Evolutionary conservation across 345 rosid species (phyloP), one percentile per base, ranked within the genome.

Genomic region (Sisymbrium irio): DNA sequence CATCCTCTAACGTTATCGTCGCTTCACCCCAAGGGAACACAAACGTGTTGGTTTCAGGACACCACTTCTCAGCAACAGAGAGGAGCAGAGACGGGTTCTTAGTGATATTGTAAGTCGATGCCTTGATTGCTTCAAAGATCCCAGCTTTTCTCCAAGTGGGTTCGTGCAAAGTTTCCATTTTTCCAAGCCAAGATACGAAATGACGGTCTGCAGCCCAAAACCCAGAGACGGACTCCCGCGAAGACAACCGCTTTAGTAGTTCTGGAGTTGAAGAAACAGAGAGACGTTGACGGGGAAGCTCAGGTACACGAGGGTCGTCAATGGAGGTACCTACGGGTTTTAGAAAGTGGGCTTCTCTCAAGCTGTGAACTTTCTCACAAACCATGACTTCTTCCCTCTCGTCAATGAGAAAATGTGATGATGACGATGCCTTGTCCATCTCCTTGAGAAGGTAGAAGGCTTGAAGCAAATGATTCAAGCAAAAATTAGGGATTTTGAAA

Each of bases 1-100:
- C 68, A 71, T 86, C 86, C 36, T 88, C 88, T 4, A 85, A 71
- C 0, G 91, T 83, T 13, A 87, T 6, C 0, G 88, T 81, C 6
- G 83, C 88, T 73, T 85, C 91, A 30, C 88, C 89, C 85, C 86
- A 85, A 2, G 88, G 81, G 17, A 86, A 86, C 6, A 86, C 45
- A 51, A 85, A 85, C 0, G 86, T 51, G 25, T 83, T 85, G 6
- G 87, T 85, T 8, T 77, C 73, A 10, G 82, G 79, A 44, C 82
- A 78, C 85, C 94, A 88, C 42, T 64, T 82, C 73, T 82, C 62
- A 6, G 83, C 82, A 45, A 86, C 6, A n/a, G 64, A 79, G 46
- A 82, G 18, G 51, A 88, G 22, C 65, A 85, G 41, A 12, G 71
- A 36, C 9, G 3, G 2, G 53, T 81, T 59, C 49, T 57, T 82